Evolutionary conservation across 768 basidiomycete species (phyloP).

Genomic region (Podaxis sp.): DNA sequence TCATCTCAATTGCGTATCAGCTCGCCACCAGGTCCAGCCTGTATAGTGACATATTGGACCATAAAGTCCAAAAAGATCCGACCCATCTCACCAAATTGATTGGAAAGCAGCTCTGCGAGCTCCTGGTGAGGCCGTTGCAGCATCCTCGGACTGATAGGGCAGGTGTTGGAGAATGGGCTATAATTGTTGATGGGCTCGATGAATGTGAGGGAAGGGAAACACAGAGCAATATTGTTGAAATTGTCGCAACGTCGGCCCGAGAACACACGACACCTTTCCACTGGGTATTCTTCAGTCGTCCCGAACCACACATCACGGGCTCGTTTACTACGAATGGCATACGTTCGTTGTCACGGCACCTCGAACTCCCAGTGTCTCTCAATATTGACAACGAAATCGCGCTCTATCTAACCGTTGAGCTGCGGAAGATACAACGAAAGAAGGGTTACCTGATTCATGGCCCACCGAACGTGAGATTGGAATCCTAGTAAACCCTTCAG

Average conservation of each 20-base stretch:
- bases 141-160: not conserved
- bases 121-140: not conserved
- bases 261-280: not conserved
- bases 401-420: slow-evolving; percentile 10
- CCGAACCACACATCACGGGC: slow-evolving; percentile 2
- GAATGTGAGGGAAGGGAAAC: slow-evolving; percentile 7
- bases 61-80: not conserved
- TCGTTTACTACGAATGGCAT: not conserved
- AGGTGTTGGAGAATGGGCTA: not conserved
- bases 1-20: slow-evolving; percentile 3
- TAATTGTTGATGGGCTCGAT: slow-evolving; percentile 17
- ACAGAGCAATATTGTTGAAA: not conserved
- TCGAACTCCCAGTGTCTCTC: slow-evolving; percentile 11
- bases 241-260: not conserved
- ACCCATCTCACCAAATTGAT: not conserved
- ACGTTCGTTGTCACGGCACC: not conserved
- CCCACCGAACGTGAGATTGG: not conserved
- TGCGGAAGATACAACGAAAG: not conserved
- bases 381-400: slow-evolving; percentile 12
- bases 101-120: not conserved
- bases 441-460: slow-evolving; percentile 9
- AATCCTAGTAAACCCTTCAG: slow-evolving; percentile 6
- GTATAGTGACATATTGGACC: not conserved
- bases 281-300: not conserved
- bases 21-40: not conserved